Percentiles rank a stretch among this genome's conserved stretches.
Conservation (phyloP, 1,139 yeast genomes). For the Debaryomycetaceae sp. region DNA sequence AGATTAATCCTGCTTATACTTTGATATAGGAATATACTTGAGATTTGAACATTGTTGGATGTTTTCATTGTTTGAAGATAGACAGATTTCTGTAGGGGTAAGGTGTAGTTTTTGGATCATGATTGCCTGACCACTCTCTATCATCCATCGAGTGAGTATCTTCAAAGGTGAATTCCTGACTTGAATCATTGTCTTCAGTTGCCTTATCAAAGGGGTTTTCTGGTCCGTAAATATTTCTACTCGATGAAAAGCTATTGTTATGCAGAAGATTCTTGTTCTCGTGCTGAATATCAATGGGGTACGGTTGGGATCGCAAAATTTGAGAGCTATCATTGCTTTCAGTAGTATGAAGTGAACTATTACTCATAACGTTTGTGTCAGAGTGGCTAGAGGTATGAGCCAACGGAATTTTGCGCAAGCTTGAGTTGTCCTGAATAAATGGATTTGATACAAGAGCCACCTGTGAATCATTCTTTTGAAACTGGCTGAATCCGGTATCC, state of each 20-base stretch:
- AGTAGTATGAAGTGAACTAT: background rate
- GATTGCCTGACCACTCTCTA: background rate
- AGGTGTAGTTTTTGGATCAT: conserved; percentile 12
- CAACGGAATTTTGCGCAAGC: background rate
- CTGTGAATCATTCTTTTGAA: background rate
- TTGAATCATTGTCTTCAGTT: background rate
- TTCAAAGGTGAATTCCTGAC: background rate
- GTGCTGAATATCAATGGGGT: background rate
- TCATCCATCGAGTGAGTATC: no score
- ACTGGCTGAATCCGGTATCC: background rate
- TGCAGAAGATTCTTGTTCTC: background rate
- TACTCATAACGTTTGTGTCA: background rate
- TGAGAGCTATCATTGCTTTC: background rate
- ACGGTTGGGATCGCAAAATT: background rate
- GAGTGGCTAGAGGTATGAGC: background rate
- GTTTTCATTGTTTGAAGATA: conserved; percentile 7
- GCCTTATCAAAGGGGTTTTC: background rate
- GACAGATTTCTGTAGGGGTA: conserved; percentile 29
- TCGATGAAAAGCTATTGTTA: background rate
- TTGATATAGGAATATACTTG: background rate
- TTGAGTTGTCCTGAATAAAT: background rate
- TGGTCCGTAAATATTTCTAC: background rate
- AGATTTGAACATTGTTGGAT: background rate
- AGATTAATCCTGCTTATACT: background rate
- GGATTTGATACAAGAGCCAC: background rate